Conservation (phyloP, 192 early-diverging fungal genomes). For the Linnemannia zychae region DNA sequence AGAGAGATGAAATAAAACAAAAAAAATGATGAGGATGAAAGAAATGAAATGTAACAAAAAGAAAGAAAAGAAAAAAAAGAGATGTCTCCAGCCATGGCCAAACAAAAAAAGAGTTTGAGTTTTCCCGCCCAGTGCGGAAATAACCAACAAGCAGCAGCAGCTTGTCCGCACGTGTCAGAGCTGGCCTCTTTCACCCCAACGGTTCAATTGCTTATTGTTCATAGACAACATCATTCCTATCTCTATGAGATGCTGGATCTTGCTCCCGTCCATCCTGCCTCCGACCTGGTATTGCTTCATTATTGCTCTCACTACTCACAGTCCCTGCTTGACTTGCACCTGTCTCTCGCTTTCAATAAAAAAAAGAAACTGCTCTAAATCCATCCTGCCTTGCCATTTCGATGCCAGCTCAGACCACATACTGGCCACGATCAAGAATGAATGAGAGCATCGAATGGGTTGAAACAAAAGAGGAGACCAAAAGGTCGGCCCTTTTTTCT, state of each 20-base stretch:
- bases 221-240: neutral
- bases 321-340: neutral
- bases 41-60: neutral
- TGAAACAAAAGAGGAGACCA: neutral
- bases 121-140: constrained; percentile 3
- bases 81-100: neutral
- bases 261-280: neutral
- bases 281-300: neutral
- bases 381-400: neutral
- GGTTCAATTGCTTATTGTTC: no score
- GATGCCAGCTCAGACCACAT: constrained; percentile 3
- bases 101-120: neutral
- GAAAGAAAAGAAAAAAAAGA: neutral
- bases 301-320: neutral
- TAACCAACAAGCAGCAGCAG: neutral
- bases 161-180: constrained; percentile 5
- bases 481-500: neutral
- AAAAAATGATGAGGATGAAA: neutral
- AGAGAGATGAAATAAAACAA: neutral
- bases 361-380: neutral
- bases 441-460: neutral
- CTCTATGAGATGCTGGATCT: neutral
- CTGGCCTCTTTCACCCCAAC: neutral
- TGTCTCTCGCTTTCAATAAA: neutral
- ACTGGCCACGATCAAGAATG: neutral